phyloP scores from a whole-genome alignment of 2,329 filamentous ascomycete genomes.

The Ceratocystis cubensis region DNA sequence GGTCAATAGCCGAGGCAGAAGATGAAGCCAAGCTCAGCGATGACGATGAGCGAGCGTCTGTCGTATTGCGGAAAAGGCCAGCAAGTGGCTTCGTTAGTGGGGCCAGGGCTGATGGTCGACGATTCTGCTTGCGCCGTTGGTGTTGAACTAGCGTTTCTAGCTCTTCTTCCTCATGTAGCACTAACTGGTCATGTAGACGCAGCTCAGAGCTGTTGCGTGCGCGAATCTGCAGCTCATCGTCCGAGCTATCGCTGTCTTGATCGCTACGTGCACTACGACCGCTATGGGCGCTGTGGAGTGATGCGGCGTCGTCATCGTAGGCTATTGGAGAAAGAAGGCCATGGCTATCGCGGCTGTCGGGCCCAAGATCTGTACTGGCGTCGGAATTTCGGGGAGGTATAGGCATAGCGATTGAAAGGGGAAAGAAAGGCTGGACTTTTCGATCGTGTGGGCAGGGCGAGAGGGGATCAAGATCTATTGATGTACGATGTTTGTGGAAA shows the following conservation, averaged over 20 bases:
- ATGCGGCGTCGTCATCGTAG: constrained; percentile 58
- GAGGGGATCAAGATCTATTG: neutral
- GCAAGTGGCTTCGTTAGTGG: constrained; percentile 38
- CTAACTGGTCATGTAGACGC: constrained; percentile 53
- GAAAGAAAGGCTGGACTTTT: neutral
- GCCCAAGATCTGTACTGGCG: neutral
- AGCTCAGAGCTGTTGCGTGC: constrained; percentile 59
- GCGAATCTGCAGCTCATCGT: constrained; percentile 54
- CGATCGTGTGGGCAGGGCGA: neutral
- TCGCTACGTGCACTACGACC: constrained; percentile 53
- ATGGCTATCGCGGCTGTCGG: neutral
- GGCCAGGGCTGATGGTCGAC: constrained; percentile 36
- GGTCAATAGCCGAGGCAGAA: neutral
- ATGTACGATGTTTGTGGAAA: too few relatives aligned
- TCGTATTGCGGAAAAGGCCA: neutral
- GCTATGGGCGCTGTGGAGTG: constrained; percentile 39
- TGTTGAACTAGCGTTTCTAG: constrained; percentile 46
- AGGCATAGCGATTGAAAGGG: neutral
- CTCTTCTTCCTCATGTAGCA: constrained; percentile 66
- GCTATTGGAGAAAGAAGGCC: constrained; percentile 47
- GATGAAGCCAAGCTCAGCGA: neutral
- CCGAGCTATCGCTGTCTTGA: constrained; percentile 64
- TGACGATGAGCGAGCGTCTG: neutral
- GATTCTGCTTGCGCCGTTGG: constrained; percentile 34
- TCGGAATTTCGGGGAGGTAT: neutral